Percentiles rank a stretch among this genome's conserved stretches.
Evolutionary conservation across 1,284 basidiomycete genomes (phyloP).

Genomic region (Megacollybia platyphylla): DNA sequence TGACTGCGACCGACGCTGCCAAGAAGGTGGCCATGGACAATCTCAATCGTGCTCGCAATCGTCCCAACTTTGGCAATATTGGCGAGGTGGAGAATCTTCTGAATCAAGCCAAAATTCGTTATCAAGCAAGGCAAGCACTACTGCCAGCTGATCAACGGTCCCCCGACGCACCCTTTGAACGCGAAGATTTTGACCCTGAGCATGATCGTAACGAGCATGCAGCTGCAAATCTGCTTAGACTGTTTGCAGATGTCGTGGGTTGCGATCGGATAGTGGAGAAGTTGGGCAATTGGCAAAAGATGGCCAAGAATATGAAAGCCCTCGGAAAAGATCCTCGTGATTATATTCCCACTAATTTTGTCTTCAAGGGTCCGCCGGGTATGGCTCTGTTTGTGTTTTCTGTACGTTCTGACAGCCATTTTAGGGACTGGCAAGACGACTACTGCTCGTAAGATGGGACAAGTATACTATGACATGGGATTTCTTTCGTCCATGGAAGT

Average conservation of each 20-base stretch:
- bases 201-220: conserved; percentile 35
- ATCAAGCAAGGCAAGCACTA: conserved; percentile 27
- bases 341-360: conserved; percentile 49
- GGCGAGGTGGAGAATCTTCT: conserved; percentile 60
- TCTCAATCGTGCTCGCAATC: conserved; percentile 34
- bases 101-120: conserved; percentile 35
- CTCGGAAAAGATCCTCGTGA: conserved; percentile 28
- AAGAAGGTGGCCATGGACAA: conserved; percentile 42
- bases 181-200: conserved; percentile 51
- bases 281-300: conserved; percentile 36
- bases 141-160: conserved; percentile 18
- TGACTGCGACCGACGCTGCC: conserved; percentile 40
- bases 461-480: conserved; percentile 59
- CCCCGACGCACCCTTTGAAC: conserved; percentile 33
- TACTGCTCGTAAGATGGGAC: conserved; percentile 35
- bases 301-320: conserved; percentile 28
- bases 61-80: conserved; percentile 56
- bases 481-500: conserved; percentile 39
- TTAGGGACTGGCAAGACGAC: conserved; percentile 38
- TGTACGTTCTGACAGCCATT: background rate
- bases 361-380: conserved; percentile 66
- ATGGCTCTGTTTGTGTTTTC: conserved; percentile 4
- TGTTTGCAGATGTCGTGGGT: conserved; percentile 53
- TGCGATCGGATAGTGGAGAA: conserved; percentile 37
- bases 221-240: conserved; percentile 31